phyloP scores from a whole-genome alignment of 345 rosid species.

The Abelmoschus esculentus region DNA sequence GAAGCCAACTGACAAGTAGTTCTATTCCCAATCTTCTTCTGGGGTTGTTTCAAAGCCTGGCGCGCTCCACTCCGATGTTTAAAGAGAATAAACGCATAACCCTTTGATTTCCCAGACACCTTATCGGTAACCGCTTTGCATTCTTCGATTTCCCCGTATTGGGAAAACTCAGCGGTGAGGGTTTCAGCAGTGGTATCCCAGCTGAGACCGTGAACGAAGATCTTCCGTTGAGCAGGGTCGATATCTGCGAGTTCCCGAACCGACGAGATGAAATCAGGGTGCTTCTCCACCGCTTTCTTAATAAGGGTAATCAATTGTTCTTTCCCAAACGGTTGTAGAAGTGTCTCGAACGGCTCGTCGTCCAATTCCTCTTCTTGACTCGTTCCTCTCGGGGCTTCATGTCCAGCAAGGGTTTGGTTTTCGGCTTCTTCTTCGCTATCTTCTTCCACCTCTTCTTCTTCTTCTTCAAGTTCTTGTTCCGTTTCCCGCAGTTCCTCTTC shows the following conservation, averaged over 20 bases:
- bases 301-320: conserved; percentile 46
- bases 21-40: conserved; percentile 67
- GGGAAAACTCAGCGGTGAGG: background rate
- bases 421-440: conserved; percentile 6
- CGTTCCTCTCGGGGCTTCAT: conserved; percentile 5
- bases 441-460: conserved; percentile 6
- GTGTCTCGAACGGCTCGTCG: conserved; percentile 56
- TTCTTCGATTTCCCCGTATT: conserved; percentile 73
- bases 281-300: conserved; percentile 46
- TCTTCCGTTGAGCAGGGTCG: conserved; percentile 65
- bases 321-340: conserved; percentile 59
- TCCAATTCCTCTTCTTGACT: conserved; percentile 24
- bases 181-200: conserved; percentile 75
- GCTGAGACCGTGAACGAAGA: conserved; percentile 74
- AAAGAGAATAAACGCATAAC: conserved; percentile 66
- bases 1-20: conserved; percentile 71
- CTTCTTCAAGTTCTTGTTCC: conserved; percentile 19
- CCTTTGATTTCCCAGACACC: conserved; percentile 71
- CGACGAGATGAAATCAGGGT: conserved; percentile 31
- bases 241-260: conserved; percentile 48
- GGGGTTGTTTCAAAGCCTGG: conserved; percentile 58
- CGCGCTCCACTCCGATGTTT: conserved; percentile 58
- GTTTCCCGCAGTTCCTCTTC: background rate
- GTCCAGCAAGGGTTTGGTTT: conserved; percentile 11
- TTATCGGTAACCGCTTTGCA: conserved; percentile 67